Evolutionary conservation across 306 rosid genomes (phyloP).

Genomic region (Corylus americana): DNA sequence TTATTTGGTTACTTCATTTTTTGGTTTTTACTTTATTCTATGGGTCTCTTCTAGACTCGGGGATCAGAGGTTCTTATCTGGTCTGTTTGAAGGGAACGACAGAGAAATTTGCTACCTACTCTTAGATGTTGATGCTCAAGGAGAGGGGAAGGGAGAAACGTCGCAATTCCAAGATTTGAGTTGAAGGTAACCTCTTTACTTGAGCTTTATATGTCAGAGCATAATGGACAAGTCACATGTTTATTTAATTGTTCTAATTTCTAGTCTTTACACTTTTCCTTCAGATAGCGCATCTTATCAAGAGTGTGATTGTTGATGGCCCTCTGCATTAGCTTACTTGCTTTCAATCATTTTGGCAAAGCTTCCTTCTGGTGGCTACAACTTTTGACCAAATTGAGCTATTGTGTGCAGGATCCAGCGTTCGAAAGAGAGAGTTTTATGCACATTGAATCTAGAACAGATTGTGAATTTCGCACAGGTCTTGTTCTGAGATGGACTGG

Average conservation of each 20-base stretch:
- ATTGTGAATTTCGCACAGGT: background rate
- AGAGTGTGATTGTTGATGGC: background rate
- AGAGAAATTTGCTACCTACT: background rate
- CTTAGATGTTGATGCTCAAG: background rate
- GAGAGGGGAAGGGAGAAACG: background rate
- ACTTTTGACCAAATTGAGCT: background rate
- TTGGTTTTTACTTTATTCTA: background rate
- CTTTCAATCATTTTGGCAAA: background rate
- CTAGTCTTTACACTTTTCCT: background rate
- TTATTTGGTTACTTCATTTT: background rate
- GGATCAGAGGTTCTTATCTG: background rate
- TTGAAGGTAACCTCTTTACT: conserved; percentile 1
- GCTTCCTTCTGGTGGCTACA: background rate
- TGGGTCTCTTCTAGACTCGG: background rate
- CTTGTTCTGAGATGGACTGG: conserved; percentile 68
- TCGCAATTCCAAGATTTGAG: background rate
- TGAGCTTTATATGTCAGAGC: background rate
- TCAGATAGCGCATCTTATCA: background rate
- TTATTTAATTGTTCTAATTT: background rate
- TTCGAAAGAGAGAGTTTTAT: conserved; percentile 16
- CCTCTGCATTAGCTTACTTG: background rate
- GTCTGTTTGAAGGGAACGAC: background rate
- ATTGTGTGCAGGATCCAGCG: conserved; percentile 43
- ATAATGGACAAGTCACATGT: background rate
- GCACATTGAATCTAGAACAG: background rate